These are phyloP conservation scores for Aquilaria sinensis DNA, from an alignment of 345 rosid genomes.

Conservation along the genomic window DNA sequence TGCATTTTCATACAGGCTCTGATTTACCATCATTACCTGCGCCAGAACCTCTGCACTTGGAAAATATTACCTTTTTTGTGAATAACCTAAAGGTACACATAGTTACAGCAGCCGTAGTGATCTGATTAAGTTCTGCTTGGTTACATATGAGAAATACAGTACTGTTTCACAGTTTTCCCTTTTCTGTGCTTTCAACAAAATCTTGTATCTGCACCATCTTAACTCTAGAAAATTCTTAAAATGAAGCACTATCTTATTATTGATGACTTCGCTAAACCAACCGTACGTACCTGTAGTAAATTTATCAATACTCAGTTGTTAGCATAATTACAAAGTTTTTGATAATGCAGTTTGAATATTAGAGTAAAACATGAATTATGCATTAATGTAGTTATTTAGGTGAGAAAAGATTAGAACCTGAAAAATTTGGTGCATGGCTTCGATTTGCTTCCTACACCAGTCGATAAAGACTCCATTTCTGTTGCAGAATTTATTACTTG, in stretches of 20 bases:
- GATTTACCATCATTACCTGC: too few relatives aligned
- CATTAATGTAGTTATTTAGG: conserved; percentile 37
- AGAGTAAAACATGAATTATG: conserved; percentile 6
- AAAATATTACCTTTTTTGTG: too few relatives aligned
- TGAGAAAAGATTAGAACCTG: conserved; percentile 87
- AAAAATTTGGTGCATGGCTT: conserved; percentile 99
- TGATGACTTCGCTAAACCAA: conserved; percentile 25
- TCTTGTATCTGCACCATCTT: too few relatives aligned
- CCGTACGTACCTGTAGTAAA: conserved; percentile 37
- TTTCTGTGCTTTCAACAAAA: too few relatives aligned
- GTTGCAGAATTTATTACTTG: conserved; percentile 68
- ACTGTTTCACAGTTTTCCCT: too few relatives aligned
- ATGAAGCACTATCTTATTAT: conserved; percentile 21
- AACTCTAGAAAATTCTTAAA: conserved; percentile 16
- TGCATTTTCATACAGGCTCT: too few relatives aligned
- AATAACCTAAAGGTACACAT: too few relatives aligned
- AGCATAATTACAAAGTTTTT: conserved; percentile 23
- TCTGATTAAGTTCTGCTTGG: too few relatives aligned
- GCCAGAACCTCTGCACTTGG: too few relatives aligned
- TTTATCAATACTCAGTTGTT: conserved; percentile 31
- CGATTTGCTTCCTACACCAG: conserved; percentile 99
- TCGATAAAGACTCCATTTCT: conserved; percentile 82
- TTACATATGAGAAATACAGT: too few relatives aligned
- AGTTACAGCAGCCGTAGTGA: too few relatives aligned
- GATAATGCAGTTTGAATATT: conserved; percentile 17